phyloP scores from a whole-genome alignment of 129 eudicot species.

The Apium graveolens region DNA sequence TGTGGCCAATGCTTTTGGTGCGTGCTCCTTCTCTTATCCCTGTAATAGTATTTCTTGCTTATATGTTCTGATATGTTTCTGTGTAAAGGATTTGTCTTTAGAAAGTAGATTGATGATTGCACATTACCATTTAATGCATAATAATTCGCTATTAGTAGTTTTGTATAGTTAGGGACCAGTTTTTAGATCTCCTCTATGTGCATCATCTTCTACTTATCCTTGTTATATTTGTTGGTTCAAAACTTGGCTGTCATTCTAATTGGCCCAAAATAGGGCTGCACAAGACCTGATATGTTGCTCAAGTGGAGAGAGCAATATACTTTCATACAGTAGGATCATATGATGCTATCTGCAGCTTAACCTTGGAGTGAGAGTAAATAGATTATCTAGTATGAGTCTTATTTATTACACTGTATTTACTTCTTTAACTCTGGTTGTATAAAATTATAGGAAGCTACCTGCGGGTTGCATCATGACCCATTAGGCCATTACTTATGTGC shows the following conservation, averaged over 20 bases:
- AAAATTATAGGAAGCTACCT: background rate
- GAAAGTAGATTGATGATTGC: background rate
- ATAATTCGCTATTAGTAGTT: background rate
- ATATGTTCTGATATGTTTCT: background rate
- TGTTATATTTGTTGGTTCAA: background rate
- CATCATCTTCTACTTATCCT: background rate
- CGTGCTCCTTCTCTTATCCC: slow-evolving; percentile 12
- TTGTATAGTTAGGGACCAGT: background rate
- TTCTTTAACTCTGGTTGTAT: background rate
- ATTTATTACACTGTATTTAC: background rate
- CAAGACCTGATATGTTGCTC: background rate
- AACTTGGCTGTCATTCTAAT: background rate
- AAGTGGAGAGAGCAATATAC: background rate
- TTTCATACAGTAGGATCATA: background rate
- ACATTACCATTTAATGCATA: background rate
- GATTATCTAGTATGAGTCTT: background rate
- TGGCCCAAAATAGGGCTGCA: background rate
- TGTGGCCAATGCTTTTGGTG: slow-evolving; percentile 98
- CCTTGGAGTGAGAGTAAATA: background rate
- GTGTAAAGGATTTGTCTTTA: background rate
- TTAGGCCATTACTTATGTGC: background rate
- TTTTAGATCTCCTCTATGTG: background rate
- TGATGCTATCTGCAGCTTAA: background rate
- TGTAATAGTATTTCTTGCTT: background rate
- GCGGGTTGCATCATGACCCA: background rate